Conservation (phyloP, 2,329 filamentous ascomycete species). For the Talaromyces marneffei region DNA sequence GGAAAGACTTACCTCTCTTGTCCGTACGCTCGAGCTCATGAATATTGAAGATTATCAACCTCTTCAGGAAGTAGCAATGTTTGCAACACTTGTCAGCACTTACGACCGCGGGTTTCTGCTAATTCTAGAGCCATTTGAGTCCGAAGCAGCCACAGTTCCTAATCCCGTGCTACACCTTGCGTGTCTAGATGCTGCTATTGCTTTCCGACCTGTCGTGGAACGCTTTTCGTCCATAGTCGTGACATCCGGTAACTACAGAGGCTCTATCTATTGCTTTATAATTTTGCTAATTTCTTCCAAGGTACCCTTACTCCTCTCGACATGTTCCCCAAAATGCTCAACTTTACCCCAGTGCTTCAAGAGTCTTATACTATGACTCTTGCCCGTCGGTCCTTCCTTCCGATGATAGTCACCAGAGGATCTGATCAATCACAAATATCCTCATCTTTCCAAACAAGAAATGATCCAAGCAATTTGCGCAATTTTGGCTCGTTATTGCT, state of each 20-base stretch:
- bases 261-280: neutral
- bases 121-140: conserved; percentile 96
- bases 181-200: conserved; percentile 93
- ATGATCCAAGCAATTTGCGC: conserved; percentile 91
- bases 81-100: conserved; percentile 90
- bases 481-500: conserved; percentile 93
- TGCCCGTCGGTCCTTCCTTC: conserved; percentile 87
- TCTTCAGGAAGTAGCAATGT: conserved; percentile 93
- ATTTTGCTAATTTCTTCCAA: neutral
- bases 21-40: conserved; percentile 88
- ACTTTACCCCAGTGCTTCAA: conserved; percentile 85
- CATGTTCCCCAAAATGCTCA: conserved; percentile 99
- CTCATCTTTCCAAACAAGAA: conserved; percentile 89
- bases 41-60: conserved; percentile 98
- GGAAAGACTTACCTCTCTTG: conserved; percentile 86
- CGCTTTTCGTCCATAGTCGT: conserved; percentile 98
- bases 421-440: conserved; percentile 91
- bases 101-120: conserved; percentile 95
- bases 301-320: conserved; percentile 94
- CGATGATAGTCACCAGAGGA: conserved; percentile 94
- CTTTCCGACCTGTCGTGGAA: conserved; percentile 95
- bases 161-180: conserved; percentile 97
- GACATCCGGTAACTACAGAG: conserved; percentile 58
- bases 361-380: conserved; percentile 98
- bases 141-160: conserved; percentile 87